Evolutionary conservation across 2,329 filamentous ascomycete species (phyloP).

Genomic region (Phaeoacremonium minimum): DNA sequence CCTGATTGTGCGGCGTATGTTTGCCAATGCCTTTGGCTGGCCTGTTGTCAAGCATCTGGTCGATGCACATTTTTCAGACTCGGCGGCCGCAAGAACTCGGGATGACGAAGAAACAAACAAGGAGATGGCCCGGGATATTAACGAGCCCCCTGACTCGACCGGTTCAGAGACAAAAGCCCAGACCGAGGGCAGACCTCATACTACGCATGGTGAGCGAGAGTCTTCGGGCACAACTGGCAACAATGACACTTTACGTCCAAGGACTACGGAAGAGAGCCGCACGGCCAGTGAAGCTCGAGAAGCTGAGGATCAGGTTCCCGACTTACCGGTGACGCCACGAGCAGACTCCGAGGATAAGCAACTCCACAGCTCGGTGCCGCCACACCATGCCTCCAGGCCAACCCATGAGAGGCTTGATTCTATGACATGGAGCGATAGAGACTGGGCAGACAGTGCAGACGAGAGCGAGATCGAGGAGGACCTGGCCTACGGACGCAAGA

Average conservation of each 20-base stretch:
- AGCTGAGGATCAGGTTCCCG: constrained; percentile 40
- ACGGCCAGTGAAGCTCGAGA: constrained; percentile 26
- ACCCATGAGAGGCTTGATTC: constrained; percentile 41
- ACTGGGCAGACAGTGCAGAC: constrained; percentile 53
- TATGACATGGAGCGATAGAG: constrained; percentile 61
- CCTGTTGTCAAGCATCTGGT: constrained; percentile 93
- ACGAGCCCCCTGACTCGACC: constrained; percentile 52
- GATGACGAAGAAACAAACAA: constrained; percentile 63
- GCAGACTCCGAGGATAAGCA: constrained; percentile 1
- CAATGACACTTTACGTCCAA: constrained; percentile 7
- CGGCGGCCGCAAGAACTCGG: constrained; percentile 56
- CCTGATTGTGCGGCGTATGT: constrained; percentile 93
- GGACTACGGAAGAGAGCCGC: constrained; percentile 7
- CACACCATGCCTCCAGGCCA: constrained; percentile 19
- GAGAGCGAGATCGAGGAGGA: constrained; percentile 29
- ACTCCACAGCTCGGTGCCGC: constrained; percentile 12
- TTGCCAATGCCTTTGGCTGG: constrained; percentile 96
- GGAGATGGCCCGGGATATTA: constrained; percentile 64
- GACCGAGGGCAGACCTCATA: constrained; percentile 26
- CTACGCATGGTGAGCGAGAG: constrained; percentile 5
- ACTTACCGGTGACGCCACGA: constrained; percentile 27
- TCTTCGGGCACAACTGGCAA: constrained; percentile 1
- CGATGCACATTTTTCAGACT: constrained; percentile 88
- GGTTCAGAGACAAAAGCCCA: constrained; percentile 58
- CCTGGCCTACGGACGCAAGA: neutral